Percentiles rank a stretch among this genome's conserved stretches.
These are phyloP conservation scores for Cyberlindnera mycetangii DNA, from an alignment of 805 yeast genomes.

Conservation along the genomic window DNA sequence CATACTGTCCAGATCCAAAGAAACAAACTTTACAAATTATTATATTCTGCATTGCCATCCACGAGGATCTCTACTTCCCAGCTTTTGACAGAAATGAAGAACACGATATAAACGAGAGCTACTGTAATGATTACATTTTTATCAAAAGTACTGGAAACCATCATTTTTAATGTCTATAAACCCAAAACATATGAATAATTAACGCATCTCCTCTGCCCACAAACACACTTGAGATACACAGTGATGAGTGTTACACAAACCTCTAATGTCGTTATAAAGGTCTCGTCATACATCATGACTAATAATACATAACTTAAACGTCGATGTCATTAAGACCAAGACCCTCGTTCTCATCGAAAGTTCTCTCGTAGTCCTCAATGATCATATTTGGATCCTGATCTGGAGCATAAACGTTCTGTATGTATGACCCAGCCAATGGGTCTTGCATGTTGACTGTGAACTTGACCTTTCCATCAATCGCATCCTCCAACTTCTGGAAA, in stretches of 20 bases:
- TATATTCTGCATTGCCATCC: constrained; percentile 52
- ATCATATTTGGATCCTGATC: constrained; percentile 96
- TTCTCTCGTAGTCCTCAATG: constrained; percentile 87
- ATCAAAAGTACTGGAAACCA: no score
- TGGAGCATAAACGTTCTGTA: constrained; percentile 98
- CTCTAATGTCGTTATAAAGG: constrained; percentile 4
- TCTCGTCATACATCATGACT: background rate
- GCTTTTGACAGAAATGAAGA: constrained; percentile 9
- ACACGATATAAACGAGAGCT: background rate
- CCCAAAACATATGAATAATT: background rate
- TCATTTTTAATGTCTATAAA: background rate
- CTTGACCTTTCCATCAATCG: constrained; percentile 73
- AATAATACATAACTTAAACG: constrained; percentile 25
- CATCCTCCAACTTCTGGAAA: constrained; percentile 69
- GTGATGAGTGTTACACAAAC: background rate
- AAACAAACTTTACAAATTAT: constrained; percentile 43
- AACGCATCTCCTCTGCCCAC: no score
- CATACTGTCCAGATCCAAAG: constrained; percentile 43
- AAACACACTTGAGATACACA: no score
- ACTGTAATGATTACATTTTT: no score
- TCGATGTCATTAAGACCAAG: constrained; percentile 65
- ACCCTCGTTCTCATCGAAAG: constrained; percentile 85
- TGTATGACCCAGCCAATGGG: constrained; percentile 92
- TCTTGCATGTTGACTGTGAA: constrained; percentile 90
- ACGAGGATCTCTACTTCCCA: constrained; percentile 15